A percentile compares a stretch with the other conserved stretches of the same genome.
phyloP scores from a whole-genome alignment of 2,329 filamentous ascomycete species.

The Calycina herbarum region DNA sequence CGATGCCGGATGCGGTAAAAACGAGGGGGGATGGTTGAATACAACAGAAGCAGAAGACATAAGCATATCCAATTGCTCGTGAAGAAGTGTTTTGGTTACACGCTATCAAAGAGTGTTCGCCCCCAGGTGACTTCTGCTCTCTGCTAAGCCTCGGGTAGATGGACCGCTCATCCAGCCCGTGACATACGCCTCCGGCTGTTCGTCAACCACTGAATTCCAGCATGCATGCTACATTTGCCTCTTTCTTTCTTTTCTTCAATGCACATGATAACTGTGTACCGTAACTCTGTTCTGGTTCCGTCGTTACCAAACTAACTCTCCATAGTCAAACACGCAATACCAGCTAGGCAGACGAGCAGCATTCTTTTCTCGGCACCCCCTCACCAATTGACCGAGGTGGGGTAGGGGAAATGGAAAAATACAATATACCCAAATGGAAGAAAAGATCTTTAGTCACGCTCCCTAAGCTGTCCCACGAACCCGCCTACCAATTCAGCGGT shows the following conservation, averaged over 20 bases:
- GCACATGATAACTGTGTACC: neutral
- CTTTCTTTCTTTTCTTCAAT: neutral
- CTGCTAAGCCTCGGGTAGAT: neutral
- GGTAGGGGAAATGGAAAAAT: neutral
- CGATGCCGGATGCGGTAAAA: neutral
- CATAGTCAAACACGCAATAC: too few relatives aligned
- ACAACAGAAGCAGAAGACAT: neutral
- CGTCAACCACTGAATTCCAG: neutral
- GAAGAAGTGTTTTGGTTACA: neutral
- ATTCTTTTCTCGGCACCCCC: neutral
- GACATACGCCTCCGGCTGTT: neutral
- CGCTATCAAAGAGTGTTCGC: neutral
- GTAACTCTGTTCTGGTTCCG: neutral
- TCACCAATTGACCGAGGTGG: neutral
- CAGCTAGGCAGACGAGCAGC: too few relatives aligned
- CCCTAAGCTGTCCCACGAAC: neutral
- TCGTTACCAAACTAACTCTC: neutral
- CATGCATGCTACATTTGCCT: neutral
- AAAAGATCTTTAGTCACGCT: neutral
- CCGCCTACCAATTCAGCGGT: neutral
- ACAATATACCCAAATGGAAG: neutral
- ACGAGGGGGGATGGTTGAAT: neutral
- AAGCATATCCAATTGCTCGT: conserved; percentile 2
- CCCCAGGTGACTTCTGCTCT: neutral
- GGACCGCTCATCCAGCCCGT: neutral